Evolutionary conservation across 768 basidiomycete genomes (phyloP).

Genomic region (Pisolithus orientalis): DNA sequence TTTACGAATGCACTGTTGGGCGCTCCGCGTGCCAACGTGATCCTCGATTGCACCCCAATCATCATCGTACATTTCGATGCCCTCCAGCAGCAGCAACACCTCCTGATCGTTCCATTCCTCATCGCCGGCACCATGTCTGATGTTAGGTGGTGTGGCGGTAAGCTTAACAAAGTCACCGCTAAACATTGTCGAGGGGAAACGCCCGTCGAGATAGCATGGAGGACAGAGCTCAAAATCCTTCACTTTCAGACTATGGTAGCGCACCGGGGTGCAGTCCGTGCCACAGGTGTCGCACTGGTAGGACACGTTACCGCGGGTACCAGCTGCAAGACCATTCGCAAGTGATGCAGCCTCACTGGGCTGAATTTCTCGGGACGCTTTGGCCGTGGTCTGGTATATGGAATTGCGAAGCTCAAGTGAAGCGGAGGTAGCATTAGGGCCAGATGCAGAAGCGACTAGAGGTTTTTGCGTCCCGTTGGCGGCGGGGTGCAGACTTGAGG

Average conservation of each 20-base stretch:
- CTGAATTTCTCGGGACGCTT: slow-evolving; percentile 68
- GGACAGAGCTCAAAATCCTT: slow-evolving; percentile 89
- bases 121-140: slow-evolving; percentile 39
- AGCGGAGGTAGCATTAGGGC: slow-evolving; percentile 41
- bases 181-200: slow-evolving; percentile 95
- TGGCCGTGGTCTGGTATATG: slow-evolving; percentile 85
- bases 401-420: slow-evolving; percentile 82
- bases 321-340: slow-evolving; percentile 42
- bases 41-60: slow-evolving; percentile 93
- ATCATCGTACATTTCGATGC: slow-evolving; percentile 96
- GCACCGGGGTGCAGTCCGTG: slow-evolving; percentile 79
- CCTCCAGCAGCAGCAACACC: slow-evolving; percentile 83
- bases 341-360: slow-evolving; percentile 63
- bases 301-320: slow-evolving; percentile 43
- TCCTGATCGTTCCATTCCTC: slow-evolving; percentile 91
- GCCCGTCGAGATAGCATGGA: slow-evolving; percentile 91
- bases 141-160: slow-evolving; percentile 33
- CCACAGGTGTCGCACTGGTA: slow-evolving; percentile 94
- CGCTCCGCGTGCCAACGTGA: slow-evolving; percentile 85
- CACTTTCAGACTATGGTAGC: slow-evolving; percentile 91
- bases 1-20: slow-evolving; percentile 92
- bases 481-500: slow-evolving; percentile 36
- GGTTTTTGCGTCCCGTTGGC: slow-evolving; percentile 45
- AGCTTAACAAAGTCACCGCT: slow-evolving; percentile 95
- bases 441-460: slow-evolving; percentile 16